phyloP scores from a whole-genome alignment of 116 monocot species.

The Cymodocea nodosa region DNA sequence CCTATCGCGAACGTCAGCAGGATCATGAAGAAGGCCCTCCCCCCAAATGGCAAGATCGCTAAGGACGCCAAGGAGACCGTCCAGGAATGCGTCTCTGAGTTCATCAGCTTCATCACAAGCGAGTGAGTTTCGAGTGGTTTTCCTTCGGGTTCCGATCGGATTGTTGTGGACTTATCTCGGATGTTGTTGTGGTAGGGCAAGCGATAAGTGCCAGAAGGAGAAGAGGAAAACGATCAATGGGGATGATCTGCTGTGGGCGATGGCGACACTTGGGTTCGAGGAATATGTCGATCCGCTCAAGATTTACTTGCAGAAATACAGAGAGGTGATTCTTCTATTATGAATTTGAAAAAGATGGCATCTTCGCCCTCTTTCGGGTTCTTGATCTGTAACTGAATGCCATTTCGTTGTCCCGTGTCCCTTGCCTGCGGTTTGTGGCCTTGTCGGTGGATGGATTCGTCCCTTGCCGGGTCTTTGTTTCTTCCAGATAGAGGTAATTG shows the following conservation, averaged over 20 bases:
- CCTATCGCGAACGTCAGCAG: constrained; percentile 56
- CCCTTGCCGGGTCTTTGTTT: neutral
- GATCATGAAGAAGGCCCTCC: constrained; percentile 77
- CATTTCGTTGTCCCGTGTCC: neutral
- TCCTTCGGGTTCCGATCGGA: neutral
- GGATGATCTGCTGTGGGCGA: constrained; percentile 65
- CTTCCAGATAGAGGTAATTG: constrained; percentile 6
- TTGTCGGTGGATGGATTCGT: constrained; percentile 1
- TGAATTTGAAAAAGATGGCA: neutral
- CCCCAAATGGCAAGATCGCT: constrained; percentile 64
- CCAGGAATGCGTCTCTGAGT: constrained; percentile 78
- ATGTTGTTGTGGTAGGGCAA: constrained; percentile 29
- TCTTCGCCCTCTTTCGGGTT: neutral
- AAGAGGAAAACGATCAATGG: constrained; percentile 77
- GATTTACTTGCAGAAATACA: constrained; percentile 53
- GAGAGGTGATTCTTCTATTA: constrained; percentile 32
- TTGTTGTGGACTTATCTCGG: neutral
- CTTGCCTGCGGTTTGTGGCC: neutral
- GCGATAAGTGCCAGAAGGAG: constrained; percentile 68
- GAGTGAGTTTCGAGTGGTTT: constrained; percentile 22
- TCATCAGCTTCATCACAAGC: constrained; percentile 77
- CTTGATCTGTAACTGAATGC: neutral
- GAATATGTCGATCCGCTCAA: constrained; percentile 68
- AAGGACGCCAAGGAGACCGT: constrained; percentile 75
- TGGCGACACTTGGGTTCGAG: constrained; percentile 72